Percentiles rank a stretch among this genome's conserved stretches.
Evolutionary conservation across 2,329 filamentous ascomycete genomes (phyloP).

Genomic region (Corniculantispora saksenae): DNA sequence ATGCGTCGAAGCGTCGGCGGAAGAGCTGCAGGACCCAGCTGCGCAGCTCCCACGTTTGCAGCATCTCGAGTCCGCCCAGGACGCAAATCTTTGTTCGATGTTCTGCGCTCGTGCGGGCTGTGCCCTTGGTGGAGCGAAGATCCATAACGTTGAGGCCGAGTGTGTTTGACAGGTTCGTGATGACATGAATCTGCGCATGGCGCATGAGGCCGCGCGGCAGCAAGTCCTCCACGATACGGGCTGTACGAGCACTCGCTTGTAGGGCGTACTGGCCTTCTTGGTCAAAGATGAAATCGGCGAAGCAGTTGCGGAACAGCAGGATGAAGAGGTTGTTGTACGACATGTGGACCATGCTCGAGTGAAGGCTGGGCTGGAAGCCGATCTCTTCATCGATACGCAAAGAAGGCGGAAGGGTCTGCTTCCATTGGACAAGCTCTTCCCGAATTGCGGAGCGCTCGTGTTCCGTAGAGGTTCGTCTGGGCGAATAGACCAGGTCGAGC

Average conservation of each 20-base stretch:
- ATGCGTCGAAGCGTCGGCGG: slow-evolving; percentile 48
- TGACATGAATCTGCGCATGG: slow-evolving; percentile 46
- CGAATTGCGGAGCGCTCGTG: slow-evolving; percentile 34
- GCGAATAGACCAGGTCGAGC: slow-evolving; percentile 22
- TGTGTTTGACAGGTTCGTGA: slow-evolving; percentile 49
- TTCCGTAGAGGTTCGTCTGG: slow-evolving; percentile 24
- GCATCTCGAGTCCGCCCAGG: slow-evolving; percentile 47
- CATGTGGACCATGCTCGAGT: slow-evolving; percentile 43
- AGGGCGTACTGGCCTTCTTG: slow-evolving; percentile 42
- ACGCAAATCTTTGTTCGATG: slow-evolving; percentile 50
- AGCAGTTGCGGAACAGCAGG: slow-evolving; percentile 44
- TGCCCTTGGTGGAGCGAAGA: slow-evolving; percentile 38
- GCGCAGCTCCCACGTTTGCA: slow-evolving; percentile 50
- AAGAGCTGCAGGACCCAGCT: slow-evolving; percentile 51
- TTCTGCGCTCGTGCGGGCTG: slow-evolving; percentile 45
- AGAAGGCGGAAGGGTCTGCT: slow-evolving; percentile 33
- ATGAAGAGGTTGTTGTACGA: slow-evolving; percentile 50
- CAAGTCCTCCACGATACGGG: slow-evolving; percentile 50
- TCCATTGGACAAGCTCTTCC: slow-evolving; percentile 42
- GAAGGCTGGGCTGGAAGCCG: slow-evolving; percentile 38
- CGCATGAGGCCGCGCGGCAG: slow-evolving; percentile 44
- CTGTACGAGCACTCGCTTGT: slow-evolving; percentile 46
- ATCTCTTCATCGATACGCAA: slow-evolving; percentile 21
- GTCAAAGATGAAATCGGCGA: slow-evolving; percentile 35
- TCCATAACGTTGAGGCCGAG: slow-evolving; percentile 50